Conservation (phyloP, 2,329 filamentous ascomycete genomes). For the Xylaria sp. region DNA sequence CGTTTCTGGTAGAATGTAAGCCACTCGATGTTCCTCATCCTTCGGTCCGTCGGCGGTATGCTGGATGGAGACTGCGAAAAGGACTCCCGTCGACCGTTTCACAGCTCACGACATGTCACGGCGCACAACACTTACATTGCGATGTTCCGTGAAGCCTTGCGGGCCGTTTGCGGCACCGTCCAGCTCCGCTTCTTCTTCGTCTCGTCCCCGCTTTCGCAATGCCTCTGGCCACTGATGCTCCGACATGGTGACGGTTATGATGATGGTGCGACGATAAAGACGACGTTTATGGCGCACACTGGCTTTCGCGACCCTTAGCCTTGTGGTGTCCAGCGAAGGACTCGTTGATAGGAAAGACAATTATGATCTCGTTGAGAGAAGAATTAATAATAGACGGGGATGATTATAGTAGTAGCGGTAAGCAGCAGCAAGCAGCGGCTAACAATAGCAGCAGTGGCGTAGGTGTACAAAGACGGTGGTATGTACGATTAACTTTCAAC, state of each 20-base stretch:
- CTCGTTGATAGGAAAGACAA: neutral
- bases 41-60: neutral
- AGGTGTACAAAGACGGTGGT: neutral
- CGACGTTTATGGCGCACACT: neutral
- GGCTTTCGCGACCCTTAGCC: neutral
- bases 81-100: neutral
- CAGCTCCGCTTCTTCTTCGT: constrained; percentile 44
- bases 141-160: constrained; percentile 50
- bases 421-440: neutral
- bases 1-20: constrained; percentile 59
- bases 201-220: constrained; percentile 47
- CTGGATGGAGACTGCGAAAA: neutral
- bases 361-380: neutral
- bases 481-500: constrained; percentile 19
- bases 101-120: constrained; percentile 7
- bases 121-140: constrained; percentile 46
- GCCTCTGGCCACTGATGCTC: constrained; percentile 34
- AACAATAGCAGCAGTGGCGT: neutral
- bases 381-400: constrained; percentile 14
- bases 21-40: neutral
- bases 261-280: neutral
- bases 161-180: constrained; percentile 38
- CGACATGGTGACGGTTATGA: constrained; percentile 23
- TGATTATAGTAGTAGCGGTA: neutral
- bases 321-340: neutral